Conservation (phyloP, 108 stramenopile species). For the Aurantiochytrium sp. region DNA sequence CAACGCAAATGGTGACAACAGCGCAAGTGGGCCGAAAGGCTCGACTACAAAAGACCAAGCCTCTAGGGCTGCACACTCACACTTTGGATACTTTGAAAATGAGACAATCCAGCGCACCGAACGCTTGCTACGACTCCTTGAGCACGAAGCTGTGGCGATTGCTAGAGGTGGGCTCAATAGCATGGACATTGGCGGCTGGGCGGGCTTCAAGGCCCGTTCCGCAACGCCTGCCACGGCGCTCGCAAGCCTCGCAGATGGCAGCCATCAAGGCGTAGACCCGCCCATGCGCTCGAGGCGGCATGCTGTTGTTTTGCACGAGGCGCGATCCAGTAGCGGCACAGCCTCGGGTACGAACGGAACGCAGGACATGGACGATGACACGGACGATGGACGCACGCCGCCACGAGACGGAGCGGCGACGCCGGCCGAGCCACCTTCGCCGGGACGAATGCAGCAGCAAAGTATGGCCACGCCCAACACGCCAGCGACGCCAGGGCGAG, state of each 20-base stretch:
- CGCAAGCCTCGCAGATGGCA: neutral
- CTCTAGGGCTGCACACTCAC: neutral
- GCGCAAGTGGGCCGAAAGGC: neutral
- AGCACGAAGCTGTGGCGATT: conserved; percentile 11
- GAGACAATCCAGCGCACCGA: neutral
- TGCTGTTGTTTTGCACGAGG: neutral
- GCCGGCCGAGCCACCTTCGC: neutral
- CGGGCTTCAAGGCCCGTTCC: neutral
- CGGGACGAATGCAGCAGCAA: neutral
- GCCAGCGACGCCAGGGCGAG: neutral
- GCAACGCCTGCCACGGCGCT: neutral
- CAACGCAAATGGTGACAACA: no score
- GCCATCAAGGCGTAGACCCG: neutral
- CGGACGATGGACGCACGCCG: neutral
- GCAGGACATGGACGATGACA: neutral
- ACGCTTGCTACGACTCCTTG: neutral
- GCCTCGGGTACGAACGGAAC: neutral
- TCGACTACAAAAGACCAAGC: neutral
- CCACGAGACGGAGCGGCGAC: neutral
- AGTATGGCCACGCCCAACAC: neutral
- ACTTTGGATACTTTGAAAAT: neutral
- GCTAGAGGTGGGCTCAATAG: neutral
- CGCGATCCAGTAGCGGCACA: neutral
- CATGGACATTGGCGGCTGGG: neutral
- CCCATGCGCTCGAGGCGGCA: neutral